Percentiles rank a stretch among this genome's conserved stretches.
These are phyloP conservation scores for Syncephalastrum racemosum DNA, from an alignment of 371 early-diverging fungal genomes.

Conservation along the genomic window DNA sequence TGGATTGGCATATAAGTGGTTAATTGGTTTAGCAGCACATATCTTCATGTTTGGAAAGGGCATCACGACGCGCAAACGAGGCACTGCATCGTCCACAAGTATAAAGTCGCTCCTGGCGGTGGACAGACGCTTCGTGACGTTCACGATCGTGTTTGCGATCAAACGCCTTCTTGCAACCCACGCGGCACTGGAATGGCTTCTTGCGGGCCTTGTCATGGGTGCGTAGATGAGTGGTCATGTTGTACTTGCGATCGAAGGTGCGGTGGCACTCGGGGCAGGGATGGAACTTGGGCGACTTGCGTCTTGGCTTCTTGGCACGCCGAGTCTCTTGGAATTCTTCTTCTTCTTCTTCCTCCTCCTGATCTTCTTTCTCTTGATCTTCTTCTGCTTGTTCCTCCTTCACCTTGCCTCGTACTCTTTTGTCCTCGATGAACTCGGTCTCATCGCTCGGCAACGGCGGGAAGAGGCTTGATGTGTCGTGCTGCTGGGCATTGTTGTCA, in stretches of 20 bases:
- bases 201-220: slow-evolving; percentile 68
- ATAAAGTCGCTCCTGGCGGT: slow-evolving; percentile 52
- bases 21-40: too few relatives aligned
- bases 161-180: slow-evolving; percentile 52
- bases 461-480: too few relatives aligned
- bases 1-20: too few relatives aligned
- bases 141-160: slow-evolving; percentile 70
- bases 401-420: not conserved
- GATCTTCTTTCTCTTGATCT: not conserved
- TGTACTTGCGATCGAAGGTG: slow-evolving; percentile 65
- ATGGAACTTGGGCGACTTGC: slow-evolving; percentile 10
- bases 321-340: not conserved
- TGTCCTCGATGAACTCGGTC: not conserved
- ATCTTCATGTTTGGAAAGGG: slow-evolving; percentile 23
- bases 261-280: slow-evolving; percentile 52
- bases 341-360: not conserved
- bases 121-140: slow-evolving; percentile 68
- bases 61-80: slow-evolving; percentile 67
- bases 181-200: slow-evolving; percentile 56
- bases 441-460: not conserved
- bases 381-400: not conserved
- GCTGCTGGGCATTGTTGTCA: too few relatives aligned
- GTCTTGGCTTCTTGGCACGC: not conserved
- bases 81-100: slow-evolving; percentile 52
- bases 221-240: slow-evolving; percentile 67